phyloP scores from a whole-genome alignment of 148 eudicot species.

The Salicornia ramosissima region DNA sequence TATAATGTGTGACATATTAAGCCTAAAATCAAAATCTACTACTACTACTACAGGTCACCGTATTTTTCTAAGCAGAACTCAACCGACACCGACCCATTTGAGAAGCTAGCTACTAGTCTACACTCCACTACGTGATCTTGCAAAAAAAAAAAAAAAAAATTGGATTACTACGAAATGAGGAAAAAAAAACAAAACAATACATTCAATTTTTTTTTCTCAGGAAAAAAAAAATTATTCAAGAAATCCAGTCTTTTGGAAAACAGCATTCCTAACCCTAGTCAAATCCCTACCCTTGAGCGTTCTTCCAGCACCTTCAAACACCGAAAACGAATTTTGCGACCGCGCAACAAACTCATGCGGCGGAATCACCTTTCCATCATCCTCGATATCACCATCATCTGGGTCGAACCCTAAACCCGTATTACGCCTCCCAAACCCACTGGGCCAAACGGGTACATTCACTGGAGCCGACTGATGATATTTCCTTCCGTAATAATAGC shows the following conservation, averaged over 20 bases:
- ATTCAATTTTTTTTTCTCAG: too few relatives aligned
- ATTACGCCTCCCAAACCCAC: background rate
- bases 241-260: conserved; percentile 67
- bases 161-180: too few relatives aligned
- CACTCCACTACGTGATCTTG: too few relatives aligned
- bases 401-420: background rate
- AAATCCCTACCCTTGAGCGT: conserved; percentile 71
- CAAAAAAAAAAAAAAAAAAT: too few relatives aligned
- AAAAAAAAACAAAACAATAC: too few relatives aligned
- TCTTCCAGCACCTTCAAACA: conserved; percentile 70
- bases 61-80: too few relatives aligned
- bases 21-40: too few relatives aligned
- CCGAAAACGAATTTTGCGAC: conserved; percentile 52
- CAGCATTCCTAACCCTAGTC: conserved; percentile 56
- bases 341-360: conserved; percentile 77
- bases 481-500: conserved; percentile 6
- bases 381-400: conserved; percentile 28
- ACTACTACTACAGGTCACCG: too few relatives aligned
- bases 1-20: too few relatives aligned
- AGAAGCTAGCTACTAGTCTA: too few relatives aligned
- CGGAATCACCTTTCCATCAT: conserved; percentile 53
- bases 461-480: conserved; percentile 66
- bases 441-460: conserved; percentile 56
- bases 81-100: too few relatives aligned
- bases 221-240: conserved; percentile 32